Conservation (phyloP, 345 rosid genomes). For the Lepidium aucheri region DNA sequence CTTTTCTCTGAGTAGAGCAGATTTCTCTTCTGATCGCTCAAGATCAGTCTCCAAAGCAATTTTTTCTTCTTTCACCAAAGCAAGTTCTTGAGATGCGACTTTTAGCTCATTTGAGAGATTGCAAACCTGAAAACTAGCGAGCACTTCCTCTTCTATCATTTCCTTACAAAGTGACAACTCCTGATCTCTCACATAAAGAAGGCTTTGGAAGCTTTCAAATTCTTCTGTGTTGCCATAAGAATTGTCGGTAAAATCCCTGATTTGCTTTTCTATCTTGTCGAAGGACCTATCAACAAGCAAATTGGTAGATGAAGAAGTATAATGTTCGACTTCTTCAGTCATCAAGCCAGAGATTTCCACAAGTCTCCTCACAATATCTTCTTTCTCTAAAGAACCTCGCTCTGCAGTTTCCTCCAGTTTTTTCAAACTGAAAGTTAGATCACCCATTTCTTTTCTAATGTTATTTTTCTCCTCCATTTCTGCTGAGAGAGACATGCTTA, state of each 20-base stretch:
- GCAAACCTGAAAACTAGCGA: constrained; percentile 35
- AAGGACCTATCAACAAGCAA: constrained; percentile 47
- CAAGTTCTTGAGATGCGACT: constrained; percentile 38
- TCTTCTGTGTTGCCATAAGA: constrained; percentile 32
- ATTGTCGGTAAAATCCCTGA: constrained; percentile 24
- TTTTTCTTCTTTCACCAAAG: constrained; percentile 49
- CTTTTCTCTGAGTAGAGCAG: constrained; percentile 66
- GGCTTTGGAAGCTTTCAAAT: constrained; percentile 52
- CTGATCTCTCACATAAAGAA: constrained; percentile 53
- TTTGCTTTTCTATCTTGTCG: constrained; percentile 44
- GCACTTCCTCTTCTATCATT: constrained; percentile 54
- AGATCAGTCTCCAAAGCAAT: constrained; percentile 52
- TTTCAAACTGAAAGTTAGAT: constrained; percentile 33
- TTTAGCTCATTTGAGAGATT: constrained; percentile 41
- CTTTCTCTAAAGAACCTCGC: constrained; percentile 44
- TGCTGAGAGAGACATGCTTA: constrained; percentile 47
- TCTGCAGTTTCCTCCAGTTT: constrained; percentile 35
- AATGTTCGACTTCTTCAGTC: constrained; percentile 29
- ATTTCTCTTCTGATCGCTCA: constrained; percentile 73
- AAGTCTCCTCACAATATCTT: constrained; percentile 44
- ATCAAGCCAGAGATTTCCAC: constrained; percentile 49
- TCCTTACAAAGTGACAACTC: constrained; percentile 56
- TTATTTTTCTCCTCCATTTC: constrained; percentile 61
- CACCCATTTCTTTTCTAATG: constrained; percentile 40
- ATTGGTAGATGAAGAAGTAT: constrained; percentile 32